Percentiles rank a stretch among this genome's conserved stretches.
phyloP scores from a whole-genome alignment of 345 rosid species.

The Camelina laxa region DNA sequence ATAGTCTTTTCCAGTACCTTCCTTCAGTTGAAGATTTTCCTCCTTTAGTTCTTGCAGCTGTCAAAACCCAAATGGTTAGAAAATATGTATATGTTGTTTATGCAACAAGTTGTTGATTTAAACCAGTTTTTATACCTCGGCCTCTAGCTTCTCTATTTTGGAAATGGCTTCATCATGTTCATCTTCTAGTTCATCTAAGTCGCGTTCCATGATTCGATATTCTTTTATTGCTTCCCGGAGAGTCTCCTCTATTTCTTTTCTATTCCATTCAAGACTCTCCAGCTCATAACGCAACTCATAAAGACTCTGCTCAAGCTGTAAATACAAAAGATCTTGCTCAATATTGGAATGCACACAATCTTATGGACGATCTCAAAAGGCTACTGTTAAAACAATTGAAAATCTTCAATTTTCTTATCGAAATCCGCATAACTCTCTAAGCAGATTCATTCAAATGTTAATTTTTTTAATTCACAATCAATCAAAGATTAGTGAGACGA shows the following conservation, averaged over 20 bases:
- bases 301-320: slow-evolving; percentile 73
- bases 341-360: not conserved
- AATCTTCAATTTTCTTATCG: not conserved
- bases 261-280: slow-evolving; percentile 59
- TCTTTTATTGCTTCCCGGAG: slow-evolving; percentile 59
- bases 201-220: slow-evolving; percentile 54
- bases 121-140: slow-evolving; percentile 53
- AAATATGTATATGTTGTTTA: not conserved
- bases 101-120: not conserved
- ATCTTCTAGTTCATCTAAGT: slow-evolving; percentile 70
- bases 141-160: slow-evolving; percentile 59
- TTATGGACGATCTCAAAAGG: not conserved
- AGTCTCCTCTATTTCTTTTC: slow-evolving; percentile 60
- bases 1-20: slow-evolving; percentile 46
- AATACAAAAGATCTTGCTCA: slow-evolving; percentile 7
- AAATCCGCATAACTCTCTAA: too few relatives aligned
- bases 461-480: too few relatives aligned
- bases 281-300: slow-evolving; percentile 57
- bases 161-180: slow-evolving; percentile 62
- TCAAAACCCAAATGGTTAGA: slow-evolving; percentile 8
- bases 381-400: not conserved
- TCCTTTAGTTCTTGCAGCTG: slow-evolving; percentile 61
- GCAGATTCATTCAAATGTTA: too few relatives aligned
- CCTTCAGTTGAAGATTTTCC: slow-evolving; percentile 61
- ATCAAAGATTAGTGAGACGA: not conserved